A percentile compares a stretch with the other conserved stretches of the same genome.
phyloP scores from a whole-genome alignment of 164 flowering plant species.

The Euptelea pleiosperma region DNA sequence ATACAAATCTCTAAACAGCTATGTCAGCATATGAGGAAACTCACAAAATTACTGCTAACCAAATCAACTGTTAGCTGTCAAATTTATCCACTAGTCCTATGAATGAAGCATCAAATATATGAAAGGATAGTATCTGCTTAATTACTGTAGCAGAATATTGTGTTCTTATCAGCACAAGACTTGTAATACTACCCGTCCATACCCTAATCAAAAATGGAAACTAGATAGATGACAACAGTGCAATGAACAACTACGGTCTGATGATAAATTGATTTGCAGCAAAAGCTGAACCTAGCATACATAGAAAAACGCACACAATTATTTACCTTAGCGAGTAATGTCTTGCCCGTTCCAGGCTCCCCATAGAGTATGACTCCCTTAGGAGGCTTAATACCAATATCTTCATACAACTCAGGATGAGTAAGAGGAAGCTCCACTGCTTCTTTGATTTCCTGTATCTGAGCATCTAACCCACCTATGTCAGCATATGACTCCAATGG shows the following conservation, averaged over 20 bases:
- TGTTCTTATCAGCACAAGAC: not conserved
- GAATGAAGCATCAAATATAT: not conserved
- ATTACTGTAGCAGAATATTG: not conserved
- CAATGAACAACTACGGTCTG: too few relatives aligned
- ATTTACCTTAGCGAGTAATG: slow-evolving; percentile 81
- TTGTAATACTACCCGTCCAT: not conserved
- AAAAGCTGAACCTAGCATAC: not conserved
- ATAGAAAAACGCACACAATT: not conserved
- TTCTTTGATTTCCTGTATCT: slow-evolving; percentile 88
- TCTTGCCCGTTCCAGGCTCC: slow-evolving; percentile 91
- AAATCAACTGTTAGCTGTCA: too few relatives aligned
- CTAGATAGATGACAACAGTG: not conserved
- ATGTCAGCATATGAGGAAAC: too few relatives aligned
- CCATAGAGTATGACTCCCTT: slow-evolving; percentile 91
- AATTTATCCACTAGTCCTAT: too few relatives aligned
- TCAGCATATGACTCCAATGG: slow-evolving; percentile 89
- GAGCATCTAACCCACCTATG: slow-evolving; percentile 88
- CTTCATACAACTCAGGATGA: slow-evolving; percentile 88
- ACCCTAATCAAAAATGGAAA: not conserved
- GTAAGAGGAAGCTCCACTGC: slow-evolving; percentile 91
- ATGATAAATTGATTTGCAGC: not conserved
- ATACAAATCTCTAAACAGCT: too few relatives aligned
- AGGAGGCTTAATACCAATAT: slow-evolving; percentile 89
- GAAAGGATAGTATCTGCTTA: not conserved
- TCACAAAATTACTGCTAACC: too few relatives aligned